Base-by-base conservation (phyloP, 805 yeast genomes). In the Saturnispora ahearnii region DNA sequence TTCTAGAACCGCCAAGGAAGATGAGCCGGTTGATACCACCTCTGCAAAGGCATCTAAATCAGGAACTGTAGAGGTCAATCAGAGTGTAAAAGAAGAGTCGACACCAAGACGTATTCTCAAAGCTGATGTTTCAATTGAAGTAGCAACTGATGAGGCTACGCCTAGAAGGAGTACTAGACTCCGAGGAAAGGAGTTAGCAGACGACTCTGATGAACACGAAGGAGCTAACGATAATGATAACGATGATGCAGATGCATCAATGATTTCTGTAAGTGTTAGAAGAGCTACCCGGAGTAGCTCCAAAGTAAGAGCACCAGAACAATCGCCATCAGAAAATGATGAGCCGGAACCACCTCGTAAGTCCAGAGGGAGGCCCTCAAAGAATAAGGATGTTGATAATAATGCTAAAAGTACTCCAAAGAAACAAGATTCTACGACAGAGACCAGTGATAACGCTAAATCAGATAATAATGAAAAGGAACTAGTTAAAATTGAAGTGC, bases 131-230 rank as follows among this genome's bases (percentile, higher is more conserved):
- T 12, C 12, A 6, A 15, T 28, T 21, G 37, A 15, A 15, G 51
- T 53, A 36, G 48, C 51, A 3, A 50, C 46, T 32, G 48, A 48
- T 12, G 49, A 45, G 3, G 28, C 21, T 4, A 45, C 51, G 4
- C 54, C 45, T 30, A 41, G 54, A 11, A 29, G 51, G 33, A 51
- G 54, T 22, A 48, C 37, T 3, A 45, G 54, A 30, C 45, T 48
- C 6, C 49, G 57, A 44, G 46, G 61, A 33, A 57, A 56, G 6
- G 51, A 36, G 12, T 43, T 37, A 5, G 30, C 41, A 9, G 36
- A 50, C 22, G 45, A 28, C 12, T 24, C 34, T 22, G 41, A 50
- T 24, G 45, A 28, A 42, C n/a, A 24, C 18, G 41, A 47, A n/a
- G 37, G n/a, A 3, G 13, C 9, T 41, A 46, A 22, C 51, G 33